Percentiles rank a stretch among this genome's conserved stretches.
Evolutionary conservation across 345 rosid genomes (phyloP).

Genomic region (Excoecaria cochinchinensis): DNA sequence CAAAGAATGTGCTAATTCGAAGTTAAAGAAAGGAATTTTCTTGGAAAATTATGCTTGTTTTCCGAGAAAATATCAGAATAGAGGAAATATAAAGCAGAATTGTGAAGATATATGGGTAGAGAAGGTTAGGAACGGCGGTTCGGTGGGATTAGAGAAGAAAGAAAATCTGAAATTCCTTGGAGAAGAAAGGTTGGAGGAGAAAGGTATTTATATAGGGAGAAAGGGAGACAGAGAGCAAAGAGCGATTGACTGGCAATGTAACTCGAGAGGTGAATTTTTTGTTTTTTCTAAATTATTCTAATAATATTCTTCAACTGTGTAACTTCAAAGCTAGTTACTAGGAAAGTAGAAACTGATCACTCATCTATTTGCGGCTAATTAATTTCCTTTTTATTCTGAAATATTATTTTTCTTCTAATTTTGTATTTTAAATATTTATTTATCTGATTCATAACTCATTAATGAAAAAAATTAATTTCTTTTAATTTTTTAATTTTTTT

Average conservation of each 20-base stretch:
- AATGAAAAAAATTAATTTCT: too few relatives aligned
- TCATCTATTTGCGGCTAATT: too few relatives aligned
- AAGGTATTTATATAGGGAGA: conserved; percentile 23
- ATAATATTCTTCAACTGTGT: too few relatives aligned
- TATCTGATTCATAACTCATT: too few relatives aligned
- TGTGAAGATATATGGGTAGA: background rate
- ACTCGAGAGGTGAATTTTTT: conserved; percentile 2
- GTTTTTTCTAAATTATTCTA: too few relatives aligned
- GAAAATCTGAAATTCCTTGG: background rate
- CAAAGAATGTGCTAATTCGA: background rate
- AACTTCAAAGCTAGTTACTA: too few relatives aligned
- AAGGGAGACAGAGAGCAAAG: background rate
- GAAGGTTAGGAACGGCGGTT: background rate
- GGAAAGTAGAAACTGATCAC: too few relatives aligned
- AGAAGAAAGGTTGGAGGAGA: background rate
- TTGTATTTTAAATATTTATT: too few relatives aligned
- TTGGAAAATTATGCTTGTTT: background rate
- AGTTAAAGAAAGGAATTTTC: background rate
- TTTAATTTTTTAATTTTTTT: too few relatives aligned
- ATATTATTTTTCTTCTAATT: too few relatives aligned
- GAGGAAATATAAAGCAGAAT: background rate
- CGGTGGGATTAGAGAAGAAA: background rate
- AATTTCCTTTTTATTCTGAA: too few relatives aligned
- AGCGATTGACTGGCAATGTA: background rate
- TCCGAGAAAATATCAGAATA: background rate